These are phyloP conservation scores for Sugiyamaella mastotermitis DNA, from an alignment of 805 yeast genomes.

Conservation along the genomic window DNA sequence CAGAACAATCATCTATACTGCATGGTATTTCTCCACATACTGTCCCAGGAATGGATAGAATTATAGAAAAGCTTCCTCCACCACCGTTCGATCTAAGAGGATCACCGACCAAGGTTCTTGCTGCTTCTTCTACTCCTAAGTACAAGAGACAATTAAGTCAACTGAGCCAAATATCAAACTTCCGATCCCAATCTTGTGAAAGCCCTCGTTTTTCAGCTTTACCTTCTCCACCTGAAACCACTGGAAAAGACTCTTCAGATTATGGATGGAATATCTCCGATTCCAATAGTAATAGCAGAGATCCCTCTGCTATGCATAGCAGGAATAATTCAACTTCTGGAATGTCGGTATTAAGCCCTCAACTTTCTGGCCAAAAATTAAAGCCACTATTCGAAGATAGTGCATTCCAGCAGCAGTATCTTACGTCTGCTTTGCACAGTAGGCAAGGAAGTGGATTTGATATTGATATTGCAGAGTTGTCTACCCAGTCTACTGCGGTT, in stretches of 20 bases:
- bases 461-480: not conserved
- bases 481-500: not conserved
- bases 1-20: not conserved
- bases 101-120: no score
- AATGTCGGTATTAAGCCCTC: not conserved
- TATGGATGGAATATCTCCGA: not conserved
- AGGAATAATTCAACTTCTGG: not conserved
- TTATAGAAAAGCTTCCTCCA: no score
- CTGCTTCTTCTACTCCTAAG: no score
- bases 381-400: conserved; percentile 4
- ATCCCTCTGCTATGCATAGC: not conserved
- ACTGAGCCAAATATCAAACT: not conserved
- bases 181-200: not conserved
- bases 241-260: not conserved
- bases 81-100: no score
- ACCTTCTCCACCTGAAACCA: not conserved
- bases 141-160: no score
- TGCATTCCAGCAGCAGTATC: conserved; percentile 1
- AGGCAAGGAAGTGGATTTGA: not conserved
- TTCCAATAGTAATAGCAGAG: not conserved
- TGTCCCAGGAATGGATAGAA: not conserved
- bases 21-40: not conserved
- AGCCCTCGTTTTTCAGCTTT: not conserved
- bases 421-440: not conserved
- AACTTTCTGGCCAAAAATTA: not conserved